Evolutionary conservation across 1,139 yeast genomes (phyloP).

Genomic region (Yarrowia galli): DNA sequence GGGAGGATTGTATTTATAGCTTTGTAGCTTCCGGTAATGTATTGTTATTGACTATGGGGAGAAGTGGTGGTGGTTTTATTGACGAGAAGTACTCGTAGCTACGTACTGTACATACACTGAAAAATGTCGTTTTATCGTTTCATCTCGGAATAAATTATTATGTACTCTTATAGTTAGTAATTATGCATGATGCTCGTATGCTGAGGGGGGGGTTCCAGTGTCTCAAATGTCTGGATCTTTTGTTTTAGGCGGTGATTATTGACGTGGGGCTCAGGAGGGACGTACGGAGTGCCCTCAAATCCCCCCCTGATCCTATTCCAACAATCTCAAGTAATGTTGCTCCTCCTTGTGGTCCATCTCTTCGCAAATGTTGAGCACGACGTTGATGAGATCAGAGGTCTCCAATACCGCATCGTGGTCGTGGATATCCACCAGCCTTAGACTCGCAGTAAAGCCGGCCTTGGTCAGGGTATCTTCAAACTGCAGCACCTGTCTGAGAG

Average conservation of each 20-base stretch:
- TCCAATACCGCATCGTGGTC: slow-evolving; percentile 43
- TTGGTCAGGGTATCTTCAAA: slow-evolving; percentile 41
- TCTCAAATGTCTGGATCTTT: not conserved
- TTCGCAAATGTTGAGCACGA: slow-evolving; percentile 41
- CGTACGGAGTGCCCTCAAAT: no score
- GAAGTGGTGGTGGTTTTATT: no score
- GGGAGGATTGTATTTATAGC: not conserved
- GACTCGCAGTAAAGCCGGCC: slow-evolving; percentile 41
- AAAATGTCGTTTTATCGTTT: not conserved
- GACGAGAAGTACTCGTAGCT: no score
- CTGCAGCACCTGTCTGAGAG: slow-evolving; percentile 41
- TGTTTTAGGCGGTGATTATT: no score
- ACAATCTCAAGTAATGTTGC: slow-evolving; percentile 18
- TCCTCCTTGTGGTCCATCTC: slow-evolving; percentile 41
- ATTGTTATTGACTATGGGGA: not conserved
- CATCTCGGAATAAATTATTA: slow-evolving; percentile 21
- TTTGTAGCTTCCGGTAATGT: slow-evolving; percentile 1
- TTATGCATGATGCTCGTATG: slow-evolving; percentile 18
- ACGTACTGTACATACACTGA: no score
- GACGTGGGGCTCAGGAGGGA: no score
- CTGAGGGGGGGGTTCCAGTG: slow-evolving; percentile 13
- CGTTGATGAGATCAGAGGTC: slow-evolving; percentile 42
- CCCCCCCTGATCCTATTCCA: not conserved
- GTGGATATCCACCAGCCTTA: slow-evolving; percentile 41
- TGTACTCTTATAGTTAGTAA: slow-evolving; percentile 23